Evolutionary conservation across 495 filamentous ascomycete species (phyloP), one percentile per base, ranked within the genome.

Genomic region (Penicillium diatomitis): DNA sequence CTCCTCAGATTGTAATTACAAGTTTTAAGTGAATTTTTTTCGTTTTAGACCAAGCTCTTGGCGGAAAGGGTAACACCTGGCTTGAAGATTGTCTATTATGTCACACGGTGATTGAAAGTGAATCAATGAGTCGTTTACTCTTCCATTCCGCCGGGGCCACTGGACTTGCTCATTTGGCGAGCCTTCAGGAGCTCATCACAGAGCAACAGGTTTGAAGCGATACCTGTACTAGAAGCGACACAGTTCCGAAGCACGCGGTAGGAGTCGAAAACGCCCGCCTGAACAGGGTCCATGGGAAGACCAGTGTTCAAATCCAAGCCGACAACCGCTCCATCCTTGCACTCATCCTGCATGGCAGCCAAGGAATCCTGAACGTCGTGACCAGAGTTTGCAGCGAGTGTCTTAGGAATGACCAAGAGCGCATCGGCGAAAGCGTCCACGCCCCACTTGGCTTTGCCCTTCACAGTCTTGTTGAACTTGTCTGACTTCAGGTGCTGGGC

Each of bases 101-200:
- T 20, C 20, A 20, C 20, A 20, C 20, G 20, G 20, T 20, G 20
- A 20, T 20, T 20, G 20, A 20, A 20, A 20, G 2, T 20, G 20
- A 20, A 20, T 20, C 20, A 20, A 20, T 20, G 0, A 20, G 2
- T 2, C 20, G 20, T 20, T 71, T 68, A 72, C 59, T 74, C 68
- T 37, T 75, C 72, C 69, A 66, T 68, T 48, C 63, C 68, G 44
- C 62, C 70, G 50, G 71, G 71, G 45, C 67, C 70, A 45, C 68
- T 57, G 41, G 58, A 52, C 57, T 59, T 69, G 51, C 70, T 84
- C 91, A 97, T 97, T 71, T 97, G 94, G 63, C 92, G 77, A 45
- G 92, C 92, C 76, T 99, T 99, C 49, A 99, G 72, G 67, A 99
- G 75, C 75, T 99, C 92, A 58, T 99, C 92, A 55, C 94, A 97